These are phyloP conservation scores for slime mould (Dictyostelium discoideum) DNA, from an alignment of 78 protist genomes.

Conservation along the genomic window dicty_2.7 NC_007088.5:3108501-3109000, in stretches of 20 bases:
- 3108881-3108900: constrained; percentile 73
- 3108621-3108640: constrained; percentile 21
- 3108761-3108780: constrained; percentile 72
- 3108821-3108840: constrained; percentile 39
- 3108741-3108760: constrained; percentile 76
- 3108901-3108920: background rate
- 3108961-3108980: background rate
- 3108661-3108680: no score
- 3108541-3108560: constrained; percentile 75
- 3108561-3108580: constrained; percentile 68
- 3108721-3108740: constrained; percentile 25
- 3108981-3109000: constrained; percentile 74
- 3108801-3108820: constrained; percentile 56
- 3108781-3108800: constrained; percentile 70
- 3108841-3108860: constrained; percentile 51
- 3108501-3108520: constrained; percentile 91
- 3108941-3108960: background rate
- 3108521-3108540: constrained; percentile 84
- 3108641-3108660: no score
- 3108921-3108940: background rate
- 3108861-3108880: constrained; percentile 65
- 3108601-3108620: constrained; percentile 52
- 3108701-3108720: background rate
- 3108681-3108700: background rate
- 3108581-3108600: constrained; percentile 19